Evolutionary conservation across 2,329 filamentous ascomycete genomes (phyloP).

Genomic region (Penicillium sp.): DNA sequence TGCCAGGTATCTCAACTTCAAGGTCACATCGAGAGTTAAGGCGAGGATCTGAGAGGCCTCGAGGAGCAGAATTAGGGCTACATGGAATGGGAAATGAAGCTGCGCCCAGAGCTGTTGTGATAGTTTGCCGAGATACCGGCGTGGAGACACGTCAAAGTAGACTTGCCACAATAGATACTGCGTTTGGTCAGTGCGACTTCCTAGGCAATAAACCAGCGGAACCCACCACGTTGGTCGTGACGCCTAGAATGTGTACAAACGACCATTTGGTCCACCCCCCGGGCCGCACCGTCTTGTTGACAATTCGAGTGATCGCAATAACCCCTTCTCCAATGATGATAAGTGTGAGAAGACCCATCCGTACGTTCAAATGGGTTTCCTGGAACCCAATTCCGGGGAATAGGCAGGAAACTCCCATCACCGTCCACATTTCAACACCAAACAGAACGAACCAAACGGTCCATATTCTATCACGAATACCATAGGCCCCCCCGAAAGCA

Average conservation of each 20-base stretch:
- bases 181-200: constrained; percentile 1
- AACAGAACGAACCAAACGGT: constrained; percentile 62
- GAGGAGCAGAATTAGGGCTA: constrained; percentile 66
- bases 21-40: constrained; percentile 49
- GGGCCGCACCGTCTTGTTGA: constrained; percentile 54
- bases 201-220: background rate
- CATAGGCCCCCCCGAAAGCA: constrained; percentile 31
- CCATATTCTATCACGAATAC: constrained; percentile 41
- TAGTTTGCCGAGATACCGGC: constrained; percentile 54
- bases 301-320: constrained; percentile 61
- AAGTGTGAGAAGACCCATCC: constrained; percentile 66
- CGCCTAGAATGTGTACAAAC: constrained; percentile 44
- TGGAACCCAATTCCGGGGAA: constrained; percentile 65
- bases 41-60: constrained; percentile 65
- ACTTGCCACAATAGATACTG: constrained; percentile 65
- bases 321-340: constrained; percentile 71
- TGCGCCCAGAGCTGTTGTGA: constrained; percentile 60
- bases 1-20: constrained; percentile 47
- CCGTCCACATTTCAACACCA: constrained; percentile 56
- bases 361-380: constrained; percentile 65
- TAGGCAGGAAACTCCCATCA: constrained; percentile 58
- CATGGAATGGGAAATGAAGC: constrained; percentile 66
- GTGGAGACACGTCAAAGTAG: constrained; percentile 62
- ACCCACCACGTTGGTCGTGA: constrained; percentile 44
- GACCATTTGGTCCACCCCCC: constrained; percentile 47